A percentile compares a stretch with the other conserved stretches of the same genome.
phyloP scores from a whole-genome alignment of 1,284 basidiomycete genomes.

The Malassezia cuniculi region DNA sequence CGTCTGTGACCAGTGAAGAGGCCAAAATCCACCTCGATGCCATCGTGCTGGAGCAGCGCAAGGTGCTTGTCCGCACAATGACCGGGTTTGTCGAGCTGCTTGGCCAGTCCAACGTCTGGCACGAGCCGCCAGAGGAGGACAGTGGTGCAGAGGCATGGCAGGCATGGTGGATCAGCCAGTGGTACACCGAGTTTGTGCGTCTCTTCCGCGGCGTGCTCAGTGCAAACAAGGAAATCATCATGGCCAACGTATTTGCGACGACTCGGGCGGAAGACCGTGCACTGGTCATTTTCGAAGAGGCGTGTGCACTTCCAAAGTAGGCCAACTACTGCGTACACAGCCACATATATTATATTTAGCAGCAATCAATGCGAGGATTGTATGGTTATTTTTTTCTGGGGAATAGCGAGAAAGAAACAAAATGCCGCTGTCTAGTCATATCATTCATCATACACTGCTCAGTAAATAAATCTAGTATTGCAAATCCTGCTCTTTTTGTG shows the following conservation, averaged over 20 bases:
- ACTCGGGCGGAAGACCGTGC: conserved; percentile 5
- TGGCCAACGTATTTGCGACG: conserved; percentile 23
- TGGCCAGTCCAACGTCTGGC: neutral
- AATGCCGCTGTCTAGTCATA: too few species aligned
- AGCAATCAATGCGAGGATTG: too few species aligned
- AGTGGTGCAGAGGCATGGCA: conserved; percentile 18
- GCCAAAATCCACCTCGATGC: conserved; percentile 26
- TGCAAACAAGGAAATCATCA: conserved; percentile 24
- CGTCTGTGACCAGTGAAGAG: conserved; percentile 5
- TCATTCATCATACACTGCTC: too few species aligned
- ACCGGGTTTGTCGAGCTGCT: conserved; percentile 21
- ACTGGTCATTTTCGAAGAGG: conserved; percentile 10
- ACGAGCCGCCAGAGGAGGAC: conserved; percentile 2
- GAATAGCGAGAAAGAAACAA: too few species aligned
- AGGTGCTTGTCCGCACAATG: conserved; percentile 29
- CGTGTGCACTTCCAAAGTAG: conserved; percentile 6
- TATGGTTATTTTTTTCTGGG: neutral
- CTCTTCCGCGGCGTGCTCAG: conserved; percentile 23
- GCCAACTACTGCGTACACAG: too few species aligned
- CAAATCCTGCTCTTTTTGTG: conserved; percentile 22
- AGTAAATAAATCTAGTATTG: conserved; percentile 22
- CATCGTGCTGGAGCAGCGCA: conserved; percentile 36
- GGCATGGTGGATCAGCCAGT: conserved; percentile 33
- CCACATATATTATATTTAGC: too few species aligned
- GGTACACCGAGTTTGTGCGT: conserved; percentile 26